Conservation (phyloP, 1,139 yeast genomes). For the Protomyces macrosporus region DNA sequence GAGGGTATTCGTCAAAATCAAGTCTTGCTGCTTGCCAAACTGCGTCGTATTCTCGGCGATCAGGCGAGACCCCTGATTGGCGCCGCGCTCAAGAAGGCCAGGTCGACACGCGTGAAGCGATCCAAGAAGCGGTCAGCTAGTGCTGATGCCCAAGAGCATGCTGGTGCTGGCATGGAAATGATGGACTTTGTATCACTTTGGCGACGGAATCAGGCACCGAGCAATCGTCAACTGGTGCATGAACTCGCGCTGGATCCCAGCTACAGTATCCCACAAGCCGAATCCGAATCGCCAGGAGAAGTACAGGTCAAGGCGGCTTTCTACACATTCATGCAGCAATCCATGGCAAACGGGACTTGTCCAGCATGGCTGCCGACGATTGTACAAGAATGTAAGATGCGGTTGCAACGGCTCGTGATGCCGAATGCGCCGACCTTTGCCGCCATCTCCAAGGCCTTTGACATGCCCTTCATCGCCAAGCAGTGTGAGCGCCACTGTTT, state of each 20-base stretch:
- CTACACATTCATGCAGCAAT: neutral
- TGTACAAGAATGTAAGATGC: slow-evolving; percentile 19
- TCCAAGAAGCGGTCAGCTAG: neutral
- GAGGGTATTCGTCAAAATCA: slow-evolving; percentile 16
- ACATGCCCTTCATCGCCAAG: slow-evolving; percentile 10
- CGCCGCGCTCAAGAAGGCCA: slow-evolving; percentile 5
- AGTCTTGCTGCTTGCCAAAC: slow-evolving; percentile 2
- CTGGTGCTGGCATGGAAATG: neutral
- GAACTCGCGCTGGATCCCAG: slow-evolving; percentile 20
- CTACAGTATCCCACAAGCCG: slow-evolving; percentile 3
- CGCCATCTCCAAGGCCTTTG: slow-evolving; percentile 21
- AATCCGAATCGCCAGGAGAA: neutral
- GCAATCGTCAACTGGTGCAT: slow-evolving; percentile 25
- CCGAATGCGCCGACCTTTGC: slow-evolving; percentile 15
- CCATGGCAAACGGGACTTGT: slow-evolving; percentile 3
- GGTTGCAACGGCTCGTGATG: slow-evolving; percentile 18
- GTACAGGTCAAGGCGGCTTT: slow-evolving; percentile 1
- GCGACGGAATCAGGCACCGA: slow-evolving; percentile 1
- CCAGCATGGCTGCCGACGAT: slow-evolving; percentile 17
- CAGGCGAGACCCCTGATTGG: neutral
- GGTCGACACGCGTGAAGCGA: slow-evolving; percentile 1
- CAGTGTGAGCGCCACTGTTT: slow-evolving; percentile 13
- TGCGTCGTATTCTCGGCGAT: slow-evolving; percentile 16
- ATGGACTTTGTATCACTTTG: slow-evolving; percentile 9
- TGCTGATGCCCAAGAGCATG: no score